Evolutionary conservation across 2,329 filamentous ascomycete species (phyloP).

Genomic region (Curvularia spicifera): DNA sequence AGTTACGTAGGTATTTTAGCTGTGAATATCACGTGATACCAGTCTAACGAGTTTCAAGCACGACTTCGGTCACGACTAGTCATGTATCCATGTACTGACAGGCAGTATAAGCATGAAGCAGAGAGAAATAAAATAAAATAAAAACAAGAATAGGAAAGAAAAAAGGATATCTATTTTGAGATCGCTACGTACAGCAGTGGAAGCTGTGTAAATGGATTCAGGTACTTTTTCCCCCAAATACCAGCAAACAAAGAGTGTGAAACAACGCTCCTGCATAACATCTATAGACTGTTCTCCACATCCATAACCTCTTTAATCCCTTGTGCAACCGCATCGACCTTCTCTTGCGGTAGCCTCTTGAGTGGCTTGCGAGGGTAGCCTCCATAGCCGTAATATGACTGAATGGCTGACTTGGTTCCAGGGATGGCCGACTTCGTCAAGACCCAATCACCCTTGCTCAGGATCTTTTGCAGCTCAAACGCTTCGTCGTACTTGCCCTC

Average conservation of each 20-base stretch:
- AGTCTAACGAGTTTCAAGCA: background rate
- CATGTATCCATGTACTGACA: background rate
- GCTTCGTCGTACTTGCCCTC: slow-evolving; percentile 78
- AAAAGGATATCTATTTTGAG: slow-evolving; percentile 18
- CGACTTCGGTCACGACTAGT: background rate
- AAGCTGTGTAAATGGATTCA: slow-evolving; percentile 23
- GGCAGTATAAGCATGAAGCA: background rate
- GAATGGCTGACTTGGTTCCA: slow-evolving; percentile 83
- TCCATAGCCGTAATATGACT: slow-evolving; percentile 82
- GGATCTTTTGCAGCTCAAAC: slow-evolving; percentile 74
- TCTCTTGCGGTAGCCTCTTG: slow-evolving; percentile 67
- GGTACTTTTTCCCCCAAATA: slow-evolving; percentile 13
- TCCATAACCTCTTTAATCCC: slow-evolving; percentile 66
- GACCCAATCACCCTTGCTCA: slow-evolving; percentile 81
- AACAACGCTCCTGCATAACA: background rate
- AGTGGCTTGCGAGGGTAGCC: slow-evolving; percentile 76
- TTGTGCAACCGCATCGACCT: slow-evolving; percentile 53
- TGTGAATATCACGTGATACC: background rate
- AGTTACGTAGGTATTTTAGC: background rate
- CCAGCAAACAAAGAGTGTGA: slow-evolving; percentile 10
- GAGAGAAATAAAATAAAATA: background rate
- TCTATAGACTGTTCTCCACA: slow-evolving; percentile 60
- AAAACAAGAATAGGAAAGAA: background rate
- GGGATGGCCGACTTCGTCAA: slow-evolving; percentile 82
- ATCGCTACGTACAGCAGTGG: slow-evolving; percentile 26